Evolutionary conservation across 2,329 filamentous ascomycete genomes (phyloP).

Genomic region (Fusarium sp.): DNA sequence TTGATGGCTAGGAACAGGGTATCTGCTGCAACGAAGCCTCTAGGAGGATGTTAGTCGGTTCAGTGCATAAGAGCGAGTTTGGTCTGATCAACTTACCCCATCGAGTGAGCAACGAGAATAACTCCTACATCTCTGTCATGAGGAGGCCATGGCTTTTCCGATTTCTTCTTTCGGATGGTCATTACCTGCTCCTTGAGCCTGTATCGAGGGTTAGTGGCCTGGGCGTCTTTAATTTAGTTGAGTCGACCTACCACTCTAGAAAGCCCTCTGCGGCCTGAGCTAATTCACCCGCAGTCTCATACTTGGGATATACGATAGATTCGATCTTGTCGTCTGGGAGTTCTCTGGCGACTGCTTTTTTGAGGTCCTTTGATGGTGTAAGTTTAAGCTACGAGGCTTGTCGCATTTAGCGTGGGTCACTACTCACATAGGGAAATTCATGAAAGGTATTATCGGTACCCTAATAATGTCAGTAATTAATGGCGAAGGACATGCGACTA

Average conservation of each 20-base stretch:
- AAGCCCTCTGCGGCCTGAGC: constrained; percentile 58
- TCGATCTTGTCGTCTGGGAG: constrained; percentile 70
- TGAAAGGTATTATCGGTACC: constrained; percentile 77
- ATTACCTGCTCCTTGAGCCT: constrained; percentile 86
- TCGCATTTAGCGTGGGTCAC: not conserved
- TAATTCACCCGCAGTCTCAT: constrained; percentile 77
- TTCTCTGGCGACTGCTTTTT: constrained; percentile 65
- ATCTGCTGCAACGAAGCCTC: constrained; percentile 86
- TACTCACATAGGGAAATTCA: constrained; percentile 66
- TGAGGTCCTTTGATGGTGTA: constrained; percentile 59
- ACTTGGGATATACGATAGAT: constrained; percentile 74
- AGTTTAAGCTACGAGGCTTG: not conserved
- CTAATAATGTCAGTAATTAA: constrained; percentile 47
- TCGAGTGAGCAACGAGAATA: constrained; percentile 84
- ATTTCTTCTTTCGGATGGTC: constrained; percentile 76
- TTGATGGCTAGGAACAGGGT: constrained; percentile 77
- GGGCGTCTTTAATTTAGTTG: not conserved
- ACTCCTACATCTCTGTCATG: constrained; percentile 83
- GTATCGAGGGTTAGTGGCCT: not conserved
- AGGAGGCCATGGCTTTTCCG: constrained; percentile 78
- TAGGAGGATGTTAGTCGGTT: constrained; percentile 39
- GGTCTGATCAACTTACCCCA: constrained; percentile 61
- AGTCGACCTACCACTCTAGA: constrained; percentile 55
- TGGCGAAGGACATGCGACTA: fast-evolving
- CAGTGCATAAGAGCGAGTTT: too few relatives aligned